Conservation (phyloP, 768 basidiomycete genomes). For the Tubosaeta sp. region DNA sequence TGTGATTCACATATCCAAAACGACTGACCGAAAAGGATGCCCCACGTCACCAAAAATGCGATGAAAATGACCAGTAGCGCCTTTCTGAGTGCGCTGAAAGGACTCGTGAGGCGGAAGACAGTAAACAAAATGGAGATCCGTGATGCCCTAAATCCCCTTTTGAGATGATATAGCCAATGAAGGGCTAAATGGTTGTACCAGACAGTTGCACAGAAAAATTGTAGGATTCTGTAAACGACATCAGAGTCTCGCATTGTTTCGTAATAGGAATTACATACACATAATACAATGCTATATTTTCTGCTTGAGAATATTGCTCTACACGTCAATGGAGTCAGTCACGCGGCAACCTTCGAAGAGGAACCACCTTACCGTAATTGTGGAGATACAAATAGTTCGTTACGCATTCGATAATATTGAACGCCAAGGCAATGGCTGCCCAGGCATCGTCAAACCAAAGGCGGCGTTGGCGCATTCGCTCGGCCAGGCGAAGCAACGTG, state of each 20-base stretch:
- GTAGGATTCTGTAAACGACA: background rate
- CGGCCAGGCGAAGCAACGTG: background rate
- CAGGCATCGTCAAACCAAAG: conserved; percentile 3
- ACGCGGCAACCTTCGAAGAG: no score
- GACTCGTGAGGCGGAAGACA: background rate
- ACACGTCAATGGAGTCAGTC: background rate
- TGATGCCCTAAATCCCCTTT: background rate
- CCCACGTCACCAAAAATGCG: background rate
- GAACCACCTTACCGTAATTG: conserved; percentile 1
- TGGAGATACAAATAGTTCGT: conserved; percentile 1
- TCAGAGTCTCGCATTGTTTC: background rate
- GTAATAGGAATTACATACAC: background rate
- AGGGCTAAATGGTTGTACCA: background rate
- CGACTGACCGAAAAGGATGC: conserved; percentile 1
- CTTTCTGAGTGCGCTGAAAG: background rate
- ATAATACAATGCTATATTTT: conserved; percentile 1
- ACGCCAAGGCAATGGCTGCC: background rate
- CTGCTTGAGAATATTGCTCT: conserved; percentile 1
- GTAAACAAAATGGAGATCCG: conserved; percentile 6
- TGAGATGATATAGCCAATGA: background rate
- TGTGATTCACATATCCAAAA: conserved; percentile 5
- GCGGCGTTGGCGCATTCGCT: background rate
- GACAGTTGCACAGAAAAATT: background rate
- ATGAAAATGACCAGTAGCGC: background rate
- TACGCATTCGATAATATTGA: background rate